Percentiles rank a stretch among this genome's conserved stretches.
Conservation (phyloP, 345 rosid species). For the Salix udensis region DNA sequence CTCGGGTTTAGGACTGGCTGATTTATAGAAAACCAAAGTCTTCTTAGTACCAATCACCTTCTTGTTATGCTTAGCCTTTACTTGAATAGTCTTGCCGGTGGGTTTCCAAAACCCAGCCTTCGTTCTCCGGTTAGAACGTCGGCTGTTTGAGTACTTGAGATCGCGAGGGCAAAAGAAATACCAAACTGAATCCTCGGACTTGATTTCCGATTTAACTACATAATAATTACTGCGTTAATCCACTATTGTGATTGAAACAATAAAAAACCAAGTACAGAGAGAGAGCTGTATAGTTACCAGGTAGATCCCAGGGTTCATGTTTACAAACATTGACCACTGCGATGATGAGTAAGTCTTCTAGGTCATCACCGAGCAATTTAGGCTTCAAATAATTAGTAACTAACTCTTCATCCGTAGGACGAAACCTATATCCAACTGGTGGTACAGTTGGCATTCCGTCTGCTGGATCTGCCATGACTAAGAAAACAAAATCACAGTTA, state of each 20-base stretch:
- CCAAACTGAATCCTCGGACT: constrained; percentile 22
- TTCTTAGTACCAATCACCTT: constrained; percentile 39
- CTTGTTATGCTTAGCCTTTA: constrained; percentile 12
- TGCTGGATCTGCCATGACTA: not conserved
- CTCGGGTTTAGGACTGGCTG: not conserved
- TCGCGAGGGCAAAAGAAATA: constrained; percentile 35
- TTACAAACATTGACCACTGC: constrained; percentile 33
- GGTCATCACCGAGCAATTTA: constrained; percentile 15
- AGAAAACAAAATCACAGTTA: not conserved
- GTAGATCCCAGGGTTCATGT: constrained; percentile 54
- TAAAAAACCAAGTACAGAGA: not conserved
- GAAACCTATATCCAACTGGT: constrained; percentile 29
- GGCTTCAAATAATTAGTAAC: constrained; percentile 23
- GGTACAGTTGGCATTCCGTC: too few species aligned
- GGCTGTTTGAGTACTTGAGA: constrained; percentile 20
- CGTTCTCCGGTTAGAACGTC: constrained; percentile 23
- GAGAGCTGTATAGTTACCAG: constrained; percentile 13
- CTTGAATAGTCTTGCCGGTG: constrained; percentile 24
- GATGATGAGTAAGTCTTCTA: constrained; percentile 1
- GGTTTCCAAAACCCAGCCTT: constrained; percentile 50
- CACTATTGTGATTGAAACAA: not conserved
- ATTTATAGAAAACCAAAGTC: constrained; percentile 36
- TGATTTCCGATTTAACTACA: not conserved
- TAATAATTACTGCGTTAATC: not conserved
- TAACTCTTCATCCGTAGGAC: constrained; percentile 44